Evolutionary conservation across 202 grass and related monocot genomes (phyloP), one percentile per base, ranked within the genome.

Genomic region (Cymbopogon flexuosus): DNA sequence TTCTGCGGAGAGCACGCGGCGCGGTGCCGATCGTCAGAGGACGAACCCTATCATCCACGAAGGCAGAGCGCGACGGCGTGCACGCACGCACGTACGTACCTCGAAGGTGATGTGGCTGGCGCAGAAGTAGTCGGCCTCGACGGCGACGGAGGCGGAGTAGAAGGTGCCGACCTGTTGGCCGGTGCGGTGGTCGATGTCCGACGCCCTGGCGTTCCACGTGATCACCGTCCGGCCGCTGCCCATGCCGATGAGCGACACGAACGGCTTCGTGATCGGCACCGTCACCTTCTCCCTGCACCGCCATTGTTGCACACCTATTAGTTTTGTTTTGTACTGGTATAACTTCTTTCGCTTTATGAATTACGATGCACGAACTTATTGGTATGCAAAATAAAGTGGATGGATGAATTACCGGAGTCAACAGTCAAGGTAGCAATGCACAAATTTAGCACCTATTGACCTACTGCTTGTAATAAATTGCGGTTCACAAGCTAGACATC

Each of bases 241-340:
- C 67, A 81, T 84, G 70, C 88, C 88, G 71, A 95, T 93, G 34
- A 99, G 87, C 46, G 92, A 95, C 58, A 99, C 87, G 80, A 84
- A 91, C 16, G 96, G 96, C 90, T 95, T 99, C 62, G 90, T 91
- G 76, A 88, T 85, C 29, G 92, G 92, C 70, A 99, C 77, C 46
- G 73, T 86, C 82, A 99, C 96, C 84, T 99, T 99, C 89, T 99
- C 96, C 81, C 96, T 99, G 82, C 61, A 75, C 16, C 70, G n/a
- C 62, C 45, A 34, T 35, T 11, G 15, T 0, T 72, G 46, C 72
- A 45, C 29, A 5, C 62, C 29, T 42, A 27, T 27, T 62, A 30
- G 59, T 30, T 62, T 30, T 5, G 11, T 24, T 4, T 3, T 3
- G 16, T 4, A 29, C 1, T 62, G 27, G 27, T 27, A 27, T 27